Percentiles rank a stretch among this genome's conserved stretches.
Conservation (phyloP, 2,329 filamentous ascomycete species). For the Neoarthrinium moseri region DNA sequence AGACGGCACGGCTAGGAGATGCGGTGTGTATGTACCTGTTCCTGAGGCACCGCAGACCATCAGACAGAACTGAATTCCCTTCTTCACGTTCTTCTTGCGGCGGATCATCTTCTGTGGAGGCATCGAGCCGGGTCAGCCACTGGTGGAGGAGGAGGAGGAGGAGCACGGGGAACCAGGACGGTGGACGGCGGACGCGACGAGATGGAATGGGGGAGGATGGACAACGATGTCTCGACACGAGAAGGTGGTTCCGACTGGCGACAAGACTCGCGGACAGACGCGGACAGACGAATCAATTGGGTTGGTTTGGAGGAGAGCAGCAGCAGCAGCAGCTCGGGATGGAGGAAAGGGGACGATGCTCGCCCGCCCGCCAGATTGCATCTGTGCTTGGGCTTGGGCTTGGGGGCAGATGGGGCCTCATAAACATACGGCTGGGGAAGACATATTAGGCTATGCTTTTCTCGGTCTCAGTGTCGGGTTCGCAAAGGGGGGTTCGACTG, state of each 20-base stretch:
- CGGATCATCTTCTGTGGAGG: constrained; percentile 82
- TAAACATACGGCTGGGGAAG: constrained; percentile 32
- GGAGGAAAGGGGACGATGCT: too few relatives aligned
- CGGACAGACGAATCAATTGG: too few relatives aligned
- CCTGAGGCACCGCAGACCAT: constrained; percentile 99
- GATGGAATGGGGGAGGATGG: too few relatives aligned
- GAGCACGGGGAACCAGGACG: background rate
- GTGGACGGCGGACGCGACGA: background rate
- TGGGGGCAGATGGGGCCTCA: background rate
- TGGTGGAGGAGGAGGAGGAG: background rate
- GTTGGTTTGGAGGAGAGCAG: too few relatives aligned
- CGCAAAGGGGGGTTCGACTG: constrained; percentile 1
- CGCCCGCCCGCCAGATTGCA: too few relatives aligned
- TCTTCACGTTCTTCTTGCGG: constrained; percentile 99
- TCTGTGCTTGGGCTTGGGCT: background rate
- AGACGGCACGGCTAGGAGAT: background rate
- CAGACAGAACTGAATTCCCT: constrained; percentile 99
- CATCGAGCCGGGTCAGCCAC: constrained; percentile 15
- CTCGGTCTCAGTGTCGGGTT: constrained; percentile 1
- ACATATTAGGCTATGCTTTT: constrained; percentile 30
- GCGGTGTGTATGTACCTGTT: constrained; percentile 67
- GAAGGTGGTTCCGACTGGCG: too few relatives aligned
- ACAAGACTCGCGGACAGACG: too few relatives aligned
- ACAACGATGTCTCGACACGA: too few relatives aligned
- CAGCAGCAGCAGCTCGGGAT: too few relatives aligned